phyloP scores from a whole-genome alignment of 352 stramenopile species.

The Phytopythium litorale region DNA sequence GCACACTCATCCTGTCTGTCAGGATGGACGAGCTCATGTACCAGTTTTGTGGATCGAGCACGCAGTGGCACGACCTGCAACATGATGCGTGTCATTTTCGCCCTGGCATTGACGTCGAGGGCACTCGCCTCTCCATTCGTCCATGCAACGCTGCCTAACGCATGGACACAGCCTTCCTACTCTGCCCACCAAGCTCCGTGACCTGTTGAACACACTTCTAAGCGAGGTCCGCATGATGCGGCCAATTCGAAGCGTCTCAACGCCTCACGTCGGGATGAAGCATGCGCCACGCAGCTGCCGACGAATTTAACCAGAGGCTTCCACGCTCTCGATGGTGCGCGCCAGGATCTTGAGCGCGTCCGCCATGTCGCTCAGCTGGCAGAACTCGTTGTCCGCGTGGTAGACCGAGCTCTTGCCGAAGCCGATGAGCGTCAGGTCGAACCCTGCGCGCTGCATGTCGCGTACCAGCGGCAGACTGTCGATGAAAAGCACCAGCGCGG shows the following conservation, averaged over 20 bases:
- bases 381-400: slow-evolving; percentile 93
- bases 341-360: slow-evolving; percentile 86
- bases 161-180: too few species aligned
- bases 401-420: slow-evolving; percentile 86
- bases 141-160: too few species aligned
- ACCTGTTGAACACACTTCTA: too few species aligned
- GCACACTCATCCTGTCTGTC: neutral
- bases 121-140: too few species aligned
- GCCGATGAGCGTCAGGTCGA: slow-evolving; percentile 73
- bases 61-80: neutral
- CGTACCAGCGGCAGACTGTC: slow-evolving; percentile 64
- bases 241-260: too few species aligned
- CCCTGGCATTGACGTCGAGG: neutral
- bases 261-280: too few species aligned
- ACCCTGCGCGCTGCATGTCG: slow-evolving; percentile 69
- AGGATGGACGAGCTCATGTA: neutral
- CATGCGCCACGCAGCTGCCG: too few species aligned
- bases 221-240: too few species aligned
- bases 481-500: neutral
- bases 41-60: neutral
- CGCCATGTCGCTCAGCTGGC: slow-evolving; percentile 81
- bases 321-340: slow-evolving; percentile 74
- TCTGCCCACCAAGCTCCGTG: too few species aligned
- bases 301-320: slow-evolving; percentile 11
- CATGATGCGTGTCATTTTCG: neutral